Evolutionary conservation across 148 eudicot species (phyloP).

Genomic region (Suaeda aralocaspica): DNA sequence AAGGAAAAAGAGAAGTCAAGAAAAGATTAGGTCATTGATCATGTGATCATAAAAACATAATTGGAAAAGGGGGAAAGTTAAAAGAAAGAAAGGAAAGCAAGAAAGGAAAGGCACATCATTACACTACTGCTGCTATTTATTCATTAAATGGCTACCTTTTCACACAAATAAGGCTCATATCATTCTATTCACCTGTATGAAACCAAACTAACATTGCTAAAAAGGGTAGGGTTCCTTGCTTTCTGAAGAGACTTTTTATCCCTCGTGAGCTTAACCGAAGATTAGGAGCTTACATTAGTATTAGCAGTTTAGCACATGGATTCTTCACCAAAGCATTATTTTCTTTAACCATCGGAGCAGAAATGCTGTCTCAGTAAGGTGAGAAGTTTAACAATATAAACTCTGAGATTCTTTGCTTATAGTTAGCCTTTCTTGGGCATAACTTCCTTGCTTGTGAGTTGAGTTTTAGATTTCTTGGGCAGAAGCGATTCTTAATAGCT

Average conservation of each 20-base stretch:
- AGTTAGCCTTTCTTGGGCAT: constrained; percentile 23
- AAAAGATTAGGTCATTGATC: constrained; percentile 1
- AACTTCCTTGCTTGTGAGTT: constrained; percentile 57
- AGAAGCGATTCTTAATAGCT: constrained; percentile 35
- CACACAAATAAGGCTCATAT: constrained; percentile 9
- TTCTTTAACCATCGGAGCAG: constrained; percentile 5
- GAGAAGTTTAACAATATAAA: constrained; percentile 1
- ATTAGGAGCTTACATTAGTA: constrained; percentile 1
- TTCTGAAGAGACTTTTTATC: constrained; percentile 8
- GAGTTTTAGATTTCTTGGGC: constrained; percentile 44
- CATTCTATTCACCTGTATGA: background rate
- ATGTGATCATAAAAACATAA: constrained; percentile 11
- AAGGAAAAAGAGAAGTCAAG: constrained; percentile 2
- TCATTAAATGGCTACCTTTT: constrained; percentile 11
- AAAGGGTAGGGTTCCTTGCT: constrained; percentile 10
- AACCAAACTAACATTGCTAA: constrained; percentile 9
- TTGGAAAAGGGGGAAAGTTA: background rate
- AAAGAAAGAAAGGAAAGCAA: background rate
- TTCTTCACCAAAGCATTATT: constrained; percentile 17
- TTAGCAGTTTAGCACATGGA: constrained; percentile 7
- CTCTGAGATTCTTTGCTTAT: constrained; percentile 34
- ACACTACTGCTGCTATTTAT: constrained; percentile 9
- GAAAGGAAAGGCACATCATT: constrained; percentile 9
- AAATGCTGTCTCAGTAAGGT: background rate
- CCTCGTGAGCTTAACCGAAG: background rate